A percentile compares a stretch with the other conserved stretches of the same genome.
Conservation (phyloP, 2,329 filamentous ascomycete genomes). For the Beauveria brongniartii region DNA sequence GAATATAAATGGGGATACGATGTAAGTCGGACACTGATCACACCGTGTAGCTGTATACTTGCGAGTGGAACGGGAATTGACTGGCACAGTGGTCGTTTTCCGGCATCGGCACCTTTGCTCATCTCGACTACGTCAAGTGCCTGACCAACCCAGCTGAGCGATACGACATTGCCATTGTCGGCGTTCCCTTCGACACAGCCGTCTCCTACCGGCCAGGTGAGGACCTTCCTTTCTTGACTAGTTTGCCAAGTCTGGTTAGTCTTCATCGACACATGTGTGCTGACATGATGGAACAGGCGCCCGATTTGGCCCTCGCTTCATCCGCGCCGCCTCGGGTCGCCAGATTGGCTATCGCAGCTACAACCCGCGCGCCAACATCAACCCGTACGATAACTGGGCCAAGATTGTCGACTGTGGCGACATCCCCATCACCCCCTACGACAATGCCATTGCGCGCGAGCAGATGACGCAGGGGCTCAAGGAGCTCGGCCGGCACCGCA, state of each 20-base stretch:
- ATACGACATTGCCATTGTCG: slow-evolving; percentile 66
- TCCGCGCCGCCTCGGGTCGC: slow-evolving; percentile 72
- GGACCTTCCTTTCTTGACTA: not conserved
- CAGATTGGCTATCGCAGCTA: slow-evolving; percentile 71
- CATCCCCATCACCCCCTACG: slow-evolving; percentile 77
- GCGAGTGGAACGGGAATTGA: not conserved
- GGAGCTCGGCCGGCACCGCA: slow-evolving; percentile 50
- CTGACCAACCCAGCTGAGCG: slow-evolving; percentile 54
- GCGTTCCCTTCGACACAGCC: slow-evolving; percentile 67
- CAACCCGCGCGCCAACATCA: slow-evolving; percentile 74
- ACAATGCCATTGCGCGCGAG: slow-evolving; percentile 70
- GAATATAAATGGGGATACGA: slow-evolving; percentile 51
- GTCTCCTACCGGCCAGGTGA: slow-evolving; percentile 61
- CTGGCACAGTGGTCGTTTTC: slow-evolving; percentile 43
- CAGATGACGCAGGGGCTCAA: slow-evolving; percentile 80
- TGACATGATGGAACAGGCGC: slow-evolving; percentile 37
- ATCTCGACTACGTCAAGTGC: slow-evolving; percentile 61
- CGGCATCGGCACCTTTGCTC: slow-evolving; percentile 69
- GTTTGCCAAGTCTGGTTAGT: too few species aligned
- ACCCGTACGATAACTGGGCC: slow-evolving; percentile 77
- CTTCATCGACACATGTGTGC: not conserved
- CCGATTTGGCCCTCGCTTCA: slow-evolving; percentile 80
- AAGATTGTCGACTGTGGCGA: slow-evolving; percentile 85
- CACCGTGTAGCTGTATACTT: not conserved
- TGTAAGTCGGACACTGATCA: slow-evolving; percentile 28